Evolutionary conservation across 2,329 filamentous ascomycete genomes (phyloP).

Genomic region (Metarhizium sp.): DNA sequence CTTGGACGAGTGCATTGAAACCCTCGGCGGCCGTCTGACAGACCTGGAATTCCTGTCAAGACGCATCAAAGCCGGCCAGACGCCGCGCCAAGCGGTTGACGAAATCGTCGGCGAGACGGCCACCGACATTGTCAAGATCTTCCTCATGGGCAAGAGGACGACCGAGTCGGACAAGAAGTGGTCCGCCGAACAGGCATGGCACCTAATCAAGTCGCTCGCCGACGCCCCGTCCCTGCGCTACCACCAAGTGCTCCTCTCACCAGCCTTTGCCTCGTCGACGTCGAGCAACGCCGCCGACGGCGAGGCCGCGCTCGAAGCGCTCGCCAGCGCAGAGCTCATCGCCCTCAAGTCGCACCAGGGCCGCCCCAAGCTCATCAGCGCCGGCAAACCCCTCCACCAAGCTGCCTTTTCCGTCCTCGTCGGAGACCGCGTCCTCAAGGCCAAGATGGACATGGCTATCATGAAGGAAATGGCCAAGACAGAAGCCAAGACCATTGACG

Average conservation of each 20-base stretch:
- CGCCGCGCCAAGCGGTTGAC: slow-evolving; percentile 66
- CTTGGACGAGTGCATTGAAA: slow-evolving; percentile 71
- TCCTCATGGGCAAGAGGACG: slow-evolving; percentile 55
- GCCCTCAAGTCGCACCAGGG: slow-evolving; percentile 64
- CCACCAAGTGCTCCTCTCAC: slow-evolving; percentile 72
- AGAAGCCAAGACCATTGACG: slow-evolving; percentile 66
- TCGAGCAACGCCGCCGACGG: slow-evolving; percentile 44
- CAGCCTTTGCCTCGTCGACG: slow-evolving; percentile 57
- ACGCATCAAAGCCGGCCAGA: slow-evolving; percentile 78
- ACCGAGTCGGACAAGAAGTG: slow-evolving; percentile 48
- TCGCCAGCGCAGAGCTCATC: slow-evolving; percentile 82
- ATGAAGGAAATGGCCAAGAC: slow-evolving; percentile 59
- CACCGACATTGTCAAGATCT: slow-evolving; percentile 89
- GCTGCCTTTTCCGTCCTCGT: slow-evolving; percentile 70
- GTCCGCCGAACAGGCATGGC: slow-evolving; percentile 84
- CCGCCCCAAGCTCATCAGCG: slow-evolving; percentile 65
- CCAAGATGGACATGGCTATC: slow-evolving; percentile 63
- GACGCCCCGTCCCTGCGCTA: slow-evolving; percentile 63
- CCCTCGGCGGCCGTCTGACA: slow-evolving; percentile 83
- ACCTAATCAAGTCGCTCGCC: slow-evolving; percentile 71
- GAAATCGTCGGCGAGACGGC: slow-evolving; percentile 87
- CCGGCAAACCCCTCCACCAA: slow-evolving; percentile 78
- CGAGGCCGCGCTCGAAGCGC: slow-evolving; percentile 66
- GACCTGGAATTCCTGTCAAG: slow-evolving; percentile 93
- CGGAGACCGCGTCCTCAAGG: slow-evolving; percentile 61